Conservation (phyloP, 169 alveolate genomes). For the Ichthyophthirius multifiliis region DNA sequence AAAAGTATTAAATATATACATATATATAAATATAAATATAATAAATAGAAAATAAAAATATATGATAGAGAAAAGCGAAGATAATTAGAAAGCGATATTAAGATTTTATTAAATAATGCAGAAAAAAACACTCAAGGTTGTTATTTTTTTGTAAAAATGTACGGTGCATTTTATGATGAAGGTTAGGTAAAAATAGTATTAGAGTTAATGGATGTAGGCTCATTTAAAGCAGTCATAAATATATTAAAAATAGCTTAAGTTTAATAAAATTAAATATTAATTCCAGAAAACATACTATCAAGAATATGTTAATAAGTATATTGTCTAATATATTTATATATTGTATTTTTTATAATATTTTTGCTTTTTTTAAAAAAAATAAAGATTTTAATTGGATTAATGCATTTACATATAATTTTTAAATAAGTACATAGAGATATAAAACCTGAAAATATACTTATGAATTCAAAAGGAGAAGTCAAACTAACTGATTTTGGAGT, state of each 20-base stretch:
- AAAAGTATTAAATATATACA: constrained; percentile 12
- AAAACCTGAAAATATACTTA: constrained; percentile 39
- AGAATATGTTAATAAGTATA: constrained; percentile 30
- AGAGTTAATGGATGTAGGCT: constrained; percentile 52
- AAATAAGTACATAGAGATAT: constrained; percentile 41
- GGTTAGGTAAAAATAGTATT: constrained; percentile 44
- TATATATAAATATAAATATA: background rate
- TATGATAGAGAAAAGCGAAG: constrained; percentile 39
- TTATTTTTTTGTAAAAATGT: constrained; percentile 34
- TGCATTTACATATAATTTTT: constrained; percentile 48
- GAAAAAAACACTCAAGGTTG: constrained; percentile 20
- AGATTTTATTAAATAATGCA: constrained; percentile 24
- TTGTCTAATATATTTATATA: constrained; percentile 28
- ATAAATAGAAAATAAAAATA: constrained; percentile 29
- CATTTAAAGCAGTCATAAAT: constrained; percentile 37
- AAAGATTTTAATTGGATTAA: constrained; percentile 56
- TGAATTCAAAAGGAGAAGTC: constrained; percentile 38
- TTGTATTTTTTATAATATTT: constrained; percentile 25
- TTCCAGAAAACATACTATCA: constrained; percentile 19
- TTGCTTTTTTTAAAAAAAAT: no score
- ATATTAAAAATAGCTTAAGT: background rate
- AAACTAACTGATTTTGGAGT: constrained; percentile 45
- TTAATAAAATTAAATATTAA: background rate
- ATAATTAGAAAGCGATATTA: constrained; percentile 39
- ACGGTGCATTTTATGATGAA: constrained; percentile 45